Percentiles rank a stretch among this genome's conserved stretches.
phyloP scores from a whole-genome alignment of 192 early-diverging fungal genomes.

The Podila clonocystis region DNA sequence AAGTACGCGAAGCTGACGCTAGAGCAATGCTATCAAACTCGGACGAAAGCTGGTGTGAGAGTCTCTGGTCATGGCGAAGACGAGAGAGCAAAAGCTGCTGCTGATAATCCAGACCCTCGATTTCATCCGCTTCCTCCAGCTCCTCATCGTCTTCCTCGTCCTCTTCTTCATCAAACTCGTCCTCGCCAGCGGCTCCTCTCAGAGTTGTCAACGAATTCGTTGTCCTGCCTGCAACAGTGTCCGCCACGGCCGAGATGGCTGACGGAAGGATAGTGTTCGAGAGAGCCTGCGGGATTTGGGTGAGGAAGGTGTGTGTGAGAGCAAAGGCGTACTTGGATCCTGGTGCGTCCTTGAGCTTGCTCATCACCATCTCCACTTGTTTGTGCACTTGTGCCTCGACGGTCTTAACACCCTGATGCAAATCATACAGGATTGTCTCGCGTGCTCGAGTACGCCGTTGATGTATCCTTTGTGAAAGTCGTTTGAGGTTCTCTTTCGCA shows the following conservation, averaged over 20 bases:
- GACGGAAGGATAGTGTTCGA: conserved; percentile 46
- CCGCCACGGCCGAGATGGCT: conserved; percentile 46
- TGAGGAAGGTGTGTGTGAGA: conserved; percentile 39
- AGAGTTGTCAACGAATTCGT: conserved; percentile 38
- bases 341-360: conserved; percentile 27
- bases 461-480: conserved; percentile 34
- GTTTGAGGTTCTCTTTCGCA: conserved; percentile 32
- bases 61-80: conserved; percentile 6
- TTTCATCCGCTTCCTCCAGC: conserved; percentile 15
- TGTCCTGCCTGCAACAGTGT: conserved; percentile 35
- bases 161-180: conserved; percentile 44
- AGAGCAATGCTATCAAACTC: conserved; percentile 42
- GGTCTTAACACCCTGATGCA: conserved; percentile 43
- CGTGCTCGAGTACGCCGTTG: conserved; percentile 36
- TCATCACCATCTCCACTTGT: conserved; percentile 48
- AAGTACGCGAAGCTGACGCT: not conserved
- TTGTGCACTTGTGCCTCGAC: conserved; percentile 49
- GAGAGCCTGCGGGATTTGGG: conserved; percentile 35
- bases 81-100: conserved; percentile 8
- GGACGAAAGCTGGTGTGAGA: conserved; percentile 23
- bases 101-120: conserved; percentile 21
- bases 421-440: conserved; percentile 37
- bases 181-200: conserved; percentile 26
- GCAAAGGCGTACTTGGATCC: conserved; percentile 46
- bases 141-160: conserved; percentile 30